These are phyloP conservation scores for Suillus placidus DNA, from an alignment of 768 basidiomycete genomes.

Conservation along the genomic window DNA sequence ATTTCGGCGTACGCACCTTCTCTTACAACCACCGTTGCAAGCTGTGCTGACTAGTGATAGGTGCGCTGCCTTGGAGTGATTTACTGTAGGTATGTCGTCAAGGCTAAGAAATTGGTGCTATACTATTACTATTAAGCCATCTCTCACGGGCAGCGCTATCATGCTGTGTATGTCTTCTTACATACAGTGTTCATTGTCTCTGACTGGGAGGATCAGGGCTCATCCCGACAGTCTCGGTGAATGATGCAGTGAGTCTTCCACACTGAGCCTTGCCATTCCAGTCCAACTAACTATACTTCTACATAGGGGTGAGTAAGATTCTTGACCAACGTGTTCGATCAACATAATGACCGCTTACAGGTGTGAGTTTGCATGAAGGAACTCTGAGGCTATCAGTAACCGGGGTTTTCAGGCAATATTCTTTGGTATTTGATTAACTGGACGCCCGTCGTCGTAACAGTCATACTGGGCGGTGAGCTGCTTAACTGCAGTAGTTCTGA, in stretches of 20 bases:
- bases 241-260: neutral
- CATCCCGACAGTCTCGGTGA: neutral
- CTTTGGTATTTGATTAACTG: fast-evolving
- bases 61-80: neutral
- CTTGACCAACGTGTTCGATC: neutral
- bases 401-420: neutral
- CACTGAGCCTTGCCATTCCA: neutral
- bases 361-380: neutral
- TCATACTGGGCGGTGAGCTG: neutral
- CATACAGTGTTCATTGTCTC: neutral
- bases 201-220: neutral
- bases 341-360: neutral
- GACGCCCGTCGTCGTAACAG: neutral
- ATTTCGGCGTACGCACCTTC: neutral
- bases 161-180: neutral
- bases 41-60: neutral
- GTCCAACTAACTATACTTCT: neutral
- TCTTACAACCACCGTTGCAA: neutral
- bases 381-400: neutral
- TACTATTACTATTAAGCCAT: neutral
- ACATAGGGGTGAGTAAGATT: neutral
- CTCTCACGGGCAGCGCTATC: neutral
- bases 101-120: neutral
- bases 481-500: neutral
- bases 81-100: neutral